phyloP scores from a whole-genome alignment of 2,329 filamentous ascomycete species.

The Aspergillus pseudotamarii region DNA sequence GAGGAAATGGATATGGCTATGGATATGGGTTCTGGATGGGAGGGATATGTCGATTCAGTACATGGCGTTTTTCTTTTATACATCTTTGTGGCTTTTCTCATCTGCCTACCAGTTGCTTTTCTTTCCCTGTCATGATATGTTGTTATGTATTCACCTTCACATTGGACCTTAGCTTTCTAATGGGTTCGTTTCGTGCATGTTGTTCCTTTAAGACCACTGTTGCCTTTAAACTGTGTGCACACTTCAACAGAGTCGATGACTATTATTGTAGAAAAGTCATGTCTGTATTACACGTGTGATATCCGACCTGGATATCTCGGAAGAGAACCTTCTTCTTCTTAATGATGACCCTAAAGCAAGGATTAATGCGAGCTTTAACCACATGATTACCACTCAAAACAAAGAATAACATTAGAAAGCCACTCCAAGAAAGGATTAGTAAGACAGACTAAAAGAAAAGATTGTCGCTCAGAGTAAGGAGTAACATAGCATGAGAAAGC shows the following conservation, averaged over 20 bases:
- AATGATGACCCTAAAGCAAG: neutral
- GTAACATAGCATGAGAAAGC: neutral
- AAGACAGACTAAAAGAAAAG: no score
- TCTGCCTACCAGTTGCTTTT: neutral
- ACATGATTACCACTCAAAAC: neutral
- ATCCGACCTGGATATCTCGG: neutral
- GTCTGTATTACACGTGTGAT: neutral
- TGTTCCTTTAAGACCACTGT: neutral
- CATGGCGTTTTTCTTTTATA: neutral
- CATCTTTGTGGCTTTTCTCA: neutral
- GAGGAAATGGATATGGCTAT: neutral
- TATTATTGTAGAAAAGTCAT: neutral
- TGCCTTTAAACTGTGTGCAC: neutral
- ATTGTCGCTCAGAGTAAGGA: neutral
- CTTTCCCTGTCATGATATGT: neutral
- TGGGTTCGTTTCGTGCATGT: neutral
- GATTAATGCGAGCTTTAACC: neutral
- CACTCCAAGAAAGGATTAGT: no score
- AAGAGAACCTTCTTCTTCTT: neutral
- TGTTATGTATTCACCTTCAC: neutral
- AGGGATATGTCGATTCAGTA: neutral
- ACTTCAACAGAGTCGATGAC: neutral
- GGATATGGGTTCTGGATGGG: neutral
- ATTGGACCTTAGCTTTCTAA: neutral
- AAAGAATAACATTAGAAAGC: neutral